A percentile compares a stretch with the other conserved stretches of the same genome.
Evolutionary conservation across 805 yeast species (phyloP).

Genomic region (Ogataea sp.): DNA sequence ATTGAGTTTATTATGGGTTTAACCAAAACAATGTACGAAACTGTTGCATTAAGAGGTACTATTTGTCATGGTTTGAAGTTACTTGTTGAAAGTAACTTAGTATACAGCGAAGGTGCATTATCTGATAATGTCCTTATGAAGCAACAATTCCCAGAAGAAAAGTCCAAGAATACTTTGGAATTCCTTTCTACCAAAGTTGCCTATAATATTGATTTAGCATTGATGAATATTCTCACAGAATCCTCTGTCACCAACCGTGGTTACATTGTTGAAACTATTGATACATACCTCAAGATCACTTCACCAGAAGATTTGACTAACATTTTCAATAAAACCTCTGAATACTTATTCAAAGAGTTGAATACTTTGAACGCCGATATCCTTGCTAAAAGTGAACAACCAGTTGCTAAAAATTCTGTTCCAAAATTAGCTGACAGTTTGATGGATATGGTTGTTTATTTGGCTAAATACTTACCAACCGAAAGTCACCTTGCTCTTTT

Average conservation of each 20-base stretch:
- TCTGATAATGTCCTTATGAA: conserved; percentile 51
- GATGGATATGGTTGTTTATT: conserved; percentile 83
- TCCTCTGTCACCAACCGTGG: conserved; percentile 80
- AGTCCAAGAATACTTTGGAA: conserved; percentile 49
- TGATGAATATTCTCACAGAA: conserved; percentile 89
- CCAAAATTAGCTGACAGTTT: conserved; percentile 69
- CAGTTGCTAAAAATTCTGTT: conserved; percentile 23
- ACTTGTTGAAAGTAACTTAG: conserved; percentile 68
- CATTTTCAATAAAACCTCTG: conserved; percentile 83
- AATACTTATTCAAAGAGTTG: conserved; percentile 65
- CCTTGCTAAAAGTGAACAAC: conserved; percentile 25
- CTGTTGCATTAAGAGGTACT: conserved; percentile 67
- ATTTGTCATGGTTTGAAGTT: conserved; percentile 76
- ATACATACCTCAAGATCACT: conserved; percentile 66
- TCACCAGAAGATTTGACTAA: conserved; percentile 55
- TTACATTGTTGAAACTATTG: conserved; percentile 79
- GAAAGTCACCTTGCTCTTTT: conserved; percentile 66
- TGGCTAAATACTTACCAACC: conserved; percentile 76
- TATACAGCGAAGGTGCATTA: conserved; percentile 52
- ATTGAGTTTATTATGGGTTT: conserved; percentile 72
- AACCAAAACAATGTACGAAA: conserved; percentile 65
- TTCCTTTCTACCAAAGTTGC: conserved; percentile 56
- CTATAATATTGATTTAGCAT: conserved; percentile 71
- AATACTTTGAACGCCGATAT: conserved; percentile 41
- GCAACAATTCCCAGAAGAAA: conserved; percentile 49